Percentiles rank a stretch among this genome's conserved stretches.
These are phyloP conservation scores for Tylopilus rubrobrunneus DNA, from an alignment of 768 basidiomycete genomes.

Conservation along the genomic window DNA sequence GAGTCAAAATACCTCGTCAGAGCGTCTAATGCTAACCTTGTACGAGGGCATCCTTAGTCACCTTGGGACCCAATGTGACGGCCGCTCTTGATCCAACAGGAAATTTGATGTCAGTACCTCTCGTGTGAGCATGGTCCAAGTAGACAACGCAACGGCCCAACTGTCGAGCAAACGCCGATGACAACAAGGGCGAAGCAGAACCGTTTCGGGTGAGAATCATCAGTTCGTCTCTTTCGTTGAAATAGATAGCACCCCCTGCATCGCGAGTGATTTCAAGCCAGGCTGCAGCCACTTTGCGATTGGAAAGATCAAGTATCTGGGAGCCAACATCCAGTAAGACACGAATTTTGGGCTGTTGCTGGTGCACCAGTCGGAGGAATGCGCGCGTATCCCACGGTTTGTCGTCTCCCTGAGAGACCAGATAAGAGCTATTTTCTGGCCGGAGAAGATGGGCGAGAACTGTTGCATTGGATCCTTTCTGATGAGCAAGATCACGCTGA, in stretches of 20 bases:
- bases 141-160: conserved; percentile 32
- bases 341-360: neutral
- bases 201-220: conserved; percentile 25
- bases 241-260: conserved; percentile 14
- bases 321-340: conserved; percentile 32
- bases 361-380: neutral
- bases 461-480: conserved; percentile 40
- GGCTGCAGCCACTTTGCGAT: conserved; percentile 32
- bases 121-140: conserved; percentile 5
- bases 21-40: conserved; percentile 24
- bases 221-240: conserved; percentile 21
- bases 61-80: conserved; percentile 25
- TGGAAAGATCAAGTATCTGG: conserved; percentile 50
- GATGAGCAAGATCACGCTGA: conserved; percentile 23
- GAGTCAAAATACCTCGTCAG: no score
- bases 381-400: neutral
- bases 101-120: conserved; percentile 37
- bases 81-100: conserved; percentile 15
- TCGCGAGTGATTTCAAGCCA: conserved; percentile 35
- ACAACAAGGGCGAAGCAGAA: conserved; percentile 12
- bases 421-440: conserved; percentile 14
- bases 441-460: conserved; percentile 24
- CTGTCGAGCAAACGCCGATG: conserved; percentile 27
- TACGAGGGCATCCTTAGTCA: conserved; percentile 32
- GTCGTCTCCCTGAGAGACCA: neutral